Base-by-base conservation (phyloP, 805 yeast genomes). In the Kodamaea leandrae region DNA sequence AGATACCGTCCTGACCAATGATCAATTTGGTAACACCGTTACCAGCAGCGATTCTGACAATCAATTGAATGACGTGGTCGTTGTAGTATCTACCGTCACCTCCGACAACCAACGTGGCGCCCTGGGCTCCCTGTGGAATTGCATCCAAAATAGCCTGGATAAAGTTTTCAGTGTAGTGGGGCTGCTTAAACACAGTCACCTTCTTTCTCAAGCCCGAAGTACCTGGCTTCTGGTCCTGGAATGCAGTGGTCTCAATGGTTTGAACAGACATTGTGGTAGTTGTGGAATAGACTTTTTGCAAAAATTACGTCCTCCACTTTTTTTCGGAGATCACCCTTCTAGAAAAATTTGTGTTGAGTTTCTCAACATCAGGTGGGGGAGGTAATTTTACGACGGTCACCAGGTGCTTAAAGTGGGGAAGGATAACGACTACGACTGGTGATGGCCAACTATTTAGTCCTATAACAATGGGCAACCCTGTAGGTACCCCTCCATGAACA, bases 61-160 rank as follows among this genome's bases (percentile, higher is more conserved):
- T 91, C 58, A 83, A 67, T 59, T 88, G 86, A 54, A 93, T 78
- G 29, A 89, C 90, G 33, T 72, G 75, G 52, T 78, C 84, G 60
- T 90, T 90, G 71, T 88, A 93, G 72, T 72, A 91, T 53, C 99
- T 82, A 34, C 98, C 98, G 61, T 91, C 99, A 45, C 99, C 99
- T 45, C 99, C 99, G 50, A 91, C 82, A 1, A 90, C 97, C 45
- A 91, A 70, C 3, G 84, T 79, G 3, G 96, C 73, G 43, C 69
- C 84, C 41, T 76, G 41, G 6, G 82, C 67, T 20, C 97, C 97
- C 62, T 91, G 96, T 15, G 98, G 98, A 52, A 91, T 90, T 26
- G 97, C 78, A 42, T 78, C 79, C 41, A 90, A 62, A 45, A 88
- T 77, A 6, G 96, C 78, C 64, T 91, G 99, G 51, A 93, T 77